A percentile compares a stretch with the other conserved stretches of the same genome.
Evolutionary conservation across 2,329 filamentous ascomycete genomes (phyloP).

Genomic region (Sporothrix curviconia): DNA sequence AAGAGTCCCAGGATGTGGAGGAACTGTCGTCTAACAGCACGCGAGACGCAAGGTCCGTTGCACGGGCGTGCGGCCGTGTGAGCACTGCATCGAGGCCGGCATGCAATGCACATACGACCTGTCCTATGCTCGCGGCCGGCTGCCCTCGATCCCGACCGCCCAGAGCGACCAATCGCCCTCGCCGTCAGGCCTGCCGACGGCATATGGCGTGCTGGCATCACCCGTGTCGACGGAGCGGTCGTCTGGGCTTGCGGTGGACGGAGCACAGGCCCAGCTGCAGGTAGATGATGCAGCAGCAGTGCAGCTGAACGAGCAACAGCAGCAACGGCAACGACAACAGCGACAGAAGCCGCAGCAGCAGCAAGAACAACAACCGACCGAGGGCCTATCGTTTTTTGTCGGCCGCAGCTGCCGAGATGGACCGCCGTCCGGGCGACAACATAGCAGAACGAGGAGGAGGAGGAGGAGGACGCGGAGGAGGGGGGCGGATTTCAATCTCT

Average conservation of each 20-base stretch:
- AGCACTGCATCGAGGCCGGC: slow-evolving; percentile 5
- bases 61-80: slow-evolving; percentile 10
- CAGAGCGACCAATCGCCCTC: neutral
- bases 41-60: slow-evolving; percentile 12
- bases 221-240: neutral
- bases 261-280: neutral
- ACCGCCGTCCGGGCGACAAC: neutral
- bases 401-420: slow-evolving; percentile 1
- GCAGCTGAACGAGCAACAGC: neutral
- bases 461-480: too few species aligned
- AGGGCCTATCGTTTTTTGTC: slow-evolving; percentile 2
- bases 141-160: slow-evolving; percentile 47
- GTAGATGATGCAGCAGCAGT: neutral
- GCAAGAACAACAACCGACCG: neutral
- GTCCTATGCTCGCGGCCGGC: slow-evolving; percentile 31
- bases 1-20: too few species aligned
- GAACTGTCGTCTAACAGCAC: too few species aligned
- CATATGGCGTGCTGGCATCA: neutral
- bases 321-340: neutral
- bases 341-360: neutral
- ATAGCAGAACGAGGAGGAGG: too few species aligned
- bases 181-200: neutral
- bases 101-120: slow-evolving; percentile 8
- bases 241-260: neutral
- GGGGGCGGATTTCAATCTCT: neutral